Base-by-base conservation (phyloP, 306 rosid genomes). In the Arachis stenosperma region DNA sequence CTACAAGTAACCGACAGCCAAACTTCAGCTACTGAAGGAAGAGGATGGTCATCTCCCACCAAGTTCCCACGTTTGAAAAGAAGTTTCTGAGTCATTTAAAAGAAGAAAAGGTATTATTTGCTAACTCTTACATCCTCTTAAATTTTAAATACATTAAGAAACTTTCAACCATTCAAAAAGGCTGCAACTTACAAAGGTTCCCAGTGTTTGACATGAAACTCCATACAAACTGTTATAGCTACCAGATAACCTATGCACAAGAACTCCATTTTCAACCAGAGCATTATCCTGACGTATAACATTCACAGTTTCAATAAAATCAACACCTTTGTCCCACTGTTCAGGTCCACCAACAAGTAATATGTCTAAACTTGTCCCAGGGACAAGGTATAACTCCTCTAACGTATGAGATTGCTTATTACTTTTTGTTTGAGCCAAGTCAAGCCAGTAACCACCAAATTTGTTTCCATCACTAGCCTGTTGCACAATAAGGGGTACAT, bases 381-480 rank as follows among this genome's bases (percentile, higher is more conserved):
- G 97, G 59, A 77, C 97, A 84, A 93, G 94, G 81, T 85, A 84
- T 70, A 89, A 60, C 59, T 82, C 87, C 48, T 89, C 86, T 79
- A 93, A 76, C 44, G 52, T 79, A 77, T 81, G 75, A 55, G 78
- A 64, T 60, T 72, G 84, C 72, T 81, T 84, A 61, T 73, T 82
- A 76, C 81, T 81, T 70, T 89, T 92, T 63, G 78, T 73, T 81
- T 39, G 84, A 86, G 86, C 82, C 84, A 81, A 46, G 82, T 89
- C 90, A 78, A 82, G 80, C 92, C 89, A 89, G 81, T 89, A 93
- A 64, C 98, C 98, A 76, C 97, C 98, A 84, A 81, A 93, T 79
- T 73, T 85, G 86, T 74, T 93, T 68, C 98, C 98, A 51, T 93
- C 94, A 78, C 90, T 80, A 7, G 88, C 90, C 81, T 89, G 94